These are phyloP conservation scores for Papiliotrema terrestris DNA, from an alignment of 1,284 basidiomycete genomes.

Conservation along the genomic window DNA sequence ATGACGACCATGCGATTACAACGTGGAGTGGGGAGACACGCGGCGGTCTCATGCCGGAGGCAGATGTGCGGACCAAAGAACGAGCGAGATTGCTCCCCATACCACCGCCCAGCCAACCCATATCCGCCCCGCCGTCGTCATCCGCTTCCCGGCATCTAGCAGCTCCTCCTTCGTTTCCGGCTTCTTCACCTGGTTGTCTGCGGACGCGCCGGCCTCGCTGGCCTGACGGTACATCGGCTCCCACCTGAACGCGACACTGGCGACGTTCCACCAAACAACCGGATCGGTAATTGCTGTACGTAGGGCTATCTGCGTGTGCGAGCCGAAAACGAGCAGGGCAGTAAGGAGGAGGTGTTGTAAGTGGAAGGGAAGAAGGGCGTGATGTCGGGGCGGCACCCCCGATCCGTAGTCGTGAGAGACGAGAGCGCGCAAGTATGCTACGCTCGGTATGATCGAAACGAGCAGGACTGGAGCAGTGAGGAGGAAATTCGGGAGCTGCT, in stretches of 20 bases:
- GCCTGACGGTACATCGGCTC: neutral
- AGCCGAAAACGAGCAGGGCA: conserved; percentile 66
- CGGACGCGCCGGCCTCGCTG: neutral
- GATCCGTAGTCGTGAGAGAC: neutral
- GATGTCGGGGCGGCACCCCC: conserved; percentile 17
- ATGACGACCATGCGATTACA: neutral
- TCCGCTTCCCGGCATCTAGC: conserved; percentile 18
- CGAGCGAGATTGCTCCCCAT: conserved; percentile 69
- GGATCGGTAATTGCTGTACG: conserved; percentile 77
- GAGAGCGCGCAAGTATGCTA: conserved; percentile 3
- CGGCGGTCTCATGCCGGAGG: conserved; percentile 67
- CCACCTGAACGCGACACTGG: conserved; percentile 56
- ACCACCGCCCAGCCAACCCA: conserved; percentile 64
- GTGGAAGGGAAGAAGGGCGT: conserved; percentile 58
- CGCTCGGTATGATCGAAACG: conserved; percentile 51
- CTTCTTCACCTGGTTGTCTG: neutral
- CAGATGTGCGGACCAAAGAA: conserved; percentile 80
- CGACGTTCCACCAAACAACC: conserved; percentile 76
- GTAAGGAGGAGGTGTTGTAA: conserved; percentile 64
- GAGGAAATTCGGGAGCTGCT: conserved; percentile 84
- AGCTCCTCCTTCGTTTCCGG: conserved; percentile 42
- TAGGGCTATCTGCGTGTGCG: conserved; percentile 87
- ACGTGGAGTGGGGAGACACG: neutral
- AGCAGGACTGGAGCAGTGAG: conserved; percentile 69
- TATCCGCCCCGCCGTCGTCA: conserved; percentile 5